phyloP scores from a whole-genome alignment of 306 rosid species.

The Lathyrus oleraceus region DNA sequence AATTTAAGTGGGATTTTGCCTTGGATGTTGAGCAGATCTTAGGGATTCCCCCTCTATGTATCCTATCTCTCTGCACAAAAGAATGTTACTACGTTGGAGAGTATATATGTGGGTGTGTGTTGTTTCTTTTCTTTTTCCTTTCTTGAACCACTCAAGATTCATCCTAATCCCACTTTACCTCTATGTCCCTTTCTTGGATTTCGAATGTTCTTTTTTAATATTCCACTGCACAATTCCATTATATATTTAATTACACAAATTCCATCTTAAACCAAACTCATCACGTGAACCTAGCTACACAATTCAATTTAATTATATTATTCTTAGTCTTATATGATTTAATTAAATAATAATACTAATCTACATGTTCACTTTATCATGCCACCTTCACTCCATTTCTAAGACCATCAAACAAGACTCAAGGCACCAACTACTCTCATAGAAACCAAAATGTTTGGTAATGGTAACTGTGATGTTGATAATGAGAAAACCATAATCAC shows the following conservation, averaged over 20 bases:
- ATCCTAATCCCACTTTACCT: constrained; percentile 41
- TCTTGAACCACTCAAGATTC: constrained; percentile 49
- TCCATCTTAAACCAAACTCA: constrained; percentile 54
- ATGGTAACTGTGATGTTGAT: constrained; percentile 54
- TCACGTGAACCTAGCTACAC: constrained; percentile 67
- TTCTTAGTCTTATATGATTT: not conserved
- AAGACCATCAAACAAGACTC: constrained; percentile 39
- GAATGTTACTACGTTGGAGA: constrained; percentile 53
- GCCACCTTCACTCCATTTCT: constrained; percentile 10
- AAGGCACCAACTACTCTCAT: constrained; percentile 59
- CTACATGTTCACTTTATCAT: constrained; percentile 23
- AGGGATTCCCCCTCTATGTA: constrained; percentile 78
- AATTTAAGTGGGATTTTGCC: constrained; percentile 70
- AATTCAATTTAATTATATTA: not conserved
- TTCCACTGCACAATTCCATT: constrained; percentile 46
- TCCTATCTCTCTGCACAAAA: constrained; percentile 40
- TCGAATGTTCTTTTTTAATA: constrained; percentile 41
- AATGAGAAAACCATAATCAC: constrained; percentile 55
- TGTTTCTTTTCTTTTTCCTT: constrained; percentile 26
- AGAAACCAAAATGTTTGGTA: constrained; percentile 52
- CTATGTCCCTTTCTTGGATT: constrained; percentile 45
- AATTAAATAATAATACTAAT: not conserved
- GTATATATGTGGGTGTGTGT: not conserved
- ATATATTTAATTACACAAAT: constrained; percentile 36
- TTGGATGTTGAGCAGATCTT: constrained; percentile 57